These are phyloP conservation scores for Pichia sp. DNA, from an alignment of 1,139 yeast species.

Conservation along the genomic window DNA sequence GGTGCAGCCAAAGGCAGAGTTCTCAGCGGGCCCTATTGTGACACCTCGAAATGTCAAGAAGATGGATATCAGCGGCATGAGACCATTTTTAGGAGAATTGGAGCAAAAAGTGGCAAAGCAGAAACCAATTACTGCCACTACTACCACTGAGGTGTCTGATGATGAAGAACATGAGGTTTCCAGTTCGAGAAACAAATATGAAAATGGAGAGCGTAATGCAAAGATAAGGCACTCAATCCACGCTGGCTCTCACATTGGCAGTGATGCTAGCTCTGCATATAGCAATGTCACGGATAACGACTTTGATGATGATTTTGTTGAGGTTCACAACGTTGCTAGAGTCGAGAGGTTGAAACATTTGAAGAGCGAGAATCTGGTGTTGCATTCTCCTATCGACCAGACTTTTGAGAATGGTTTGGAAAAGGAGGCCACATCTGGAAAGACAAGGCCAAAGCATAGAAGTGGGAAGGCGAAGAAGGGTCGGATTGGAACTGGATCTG, in stretches of 20 bases:
- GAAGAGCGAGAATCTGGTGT: not conserved
- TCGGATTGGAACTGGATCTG: too few relatives aligned
- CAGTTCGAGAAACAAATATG: too few relatives aligned
- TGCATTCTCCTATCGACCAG: not conserved
- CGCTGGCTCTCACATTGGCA: too few relatives aligned
- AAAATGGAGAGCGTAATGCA: too few relatives aligned
- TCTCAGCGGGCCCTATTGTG: constrained; percentile 23
- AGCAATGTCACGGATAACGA: too few relatives aligned
- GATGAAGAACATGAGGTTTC: constrained; percentile 4
- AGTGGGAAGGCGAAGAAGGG: too few relatives aligned
- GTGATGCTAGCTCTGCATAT: too few relatives aligned
- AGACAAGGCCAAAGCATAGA: too few relatives aligned
- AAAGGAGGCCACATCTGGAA: too few relatives aligned
- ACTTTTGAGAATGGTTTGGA: too few relatives aligned
- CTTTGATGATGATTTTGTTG: constrained; percentile 1
- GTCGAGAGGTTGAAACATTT: not conserved
- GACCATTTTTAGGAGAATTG: constrained; percentile 53
- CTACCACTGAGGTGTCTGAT: not conserved
- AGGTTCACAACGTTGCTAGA: not conserved
- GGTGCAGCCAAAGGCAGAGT: constrained; percentile 20
- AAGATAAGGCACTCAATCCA: too few relatives aligned
- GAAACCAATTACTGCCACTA: constrained; percentile 18
- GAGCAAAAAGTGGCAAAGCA: constrained; percentile 41
- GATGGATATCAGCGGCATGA: constrained; percentile 21
- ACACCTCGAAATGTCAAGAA: constrained; percentile 24